phyloP scores from a whole-genome alignment of 2,329 filamentous ascomycete species.

The Byssochlamys sp. region DNA sequence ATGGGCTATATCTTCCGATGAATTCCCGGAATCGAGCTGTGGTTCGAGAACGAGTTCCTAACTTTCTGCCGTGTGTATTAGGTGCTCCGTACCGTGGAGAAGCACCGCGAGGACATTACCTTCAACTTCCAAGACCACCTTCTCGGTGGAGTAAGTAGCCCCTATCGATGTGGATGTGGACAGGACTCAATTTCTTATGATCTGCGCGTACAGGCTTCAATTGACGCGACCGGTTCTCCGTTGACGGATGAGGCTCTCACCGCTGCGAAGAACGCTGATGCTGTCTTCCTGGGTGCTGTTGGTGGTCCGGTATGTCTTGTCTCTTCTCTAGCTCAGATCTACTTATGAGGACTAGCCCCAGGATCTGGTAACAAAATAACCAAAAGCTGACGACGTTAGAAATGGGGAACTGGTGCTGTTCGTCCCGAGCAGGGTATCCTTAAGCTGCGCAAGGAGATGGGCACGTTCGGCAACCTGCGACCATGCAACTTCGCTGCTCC shows the following conservation, averaged over 20 bases:
- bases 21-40: not conserved
- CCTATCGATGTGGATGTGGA: slow-evolving; percentile 1
- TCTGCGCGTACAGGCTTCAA: slow-evolving; percentile 58
- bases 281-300: slow-evolving; percentile 84
- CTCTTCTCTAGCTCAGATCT: not conserved
- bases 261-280: slow-evolving; percentile 76
- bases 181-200: slow-evolving; percentile 1
- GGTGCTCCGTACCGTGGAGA: slow-evolving; percentile 71
- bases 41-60: not conserved
- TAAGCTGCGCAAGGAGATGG: slow-evolving; percentile 82
- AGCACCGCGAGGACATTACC: slow-evolving; percentile 58
- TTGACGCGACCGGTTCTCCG: slow-evolving; percentile 67
- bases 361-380: not conserved
- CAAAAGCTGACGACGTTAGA: slow-evolving; percentile 28
- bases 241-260: slow-evolving; percentile 73
- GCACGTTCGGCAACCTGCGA: slow-evolving; percentile 86
- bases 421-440: slow-evolving; percentile 90
- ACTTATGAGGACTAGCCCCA: not conserved
- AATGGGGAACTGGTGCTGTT: slow-evolving; percentile 86
- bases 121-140: slow-evolving; percentile 88
- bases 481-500: slow-evolving; percentile 93
- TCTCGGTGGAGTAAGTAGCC: slow-evolving; percentile 72
- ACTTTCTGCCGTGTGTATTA: slow-evolving; percentile 26
- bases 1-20: not conserved
- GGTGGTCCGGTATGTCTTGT: slow-evolving; percentile 62